Evolutionary conservation across 192 early-diverging fungal genomes (phyloP), one percentile per base, ranked within the genome.

Genomic region (Backusella tarrabulga): DNA sequence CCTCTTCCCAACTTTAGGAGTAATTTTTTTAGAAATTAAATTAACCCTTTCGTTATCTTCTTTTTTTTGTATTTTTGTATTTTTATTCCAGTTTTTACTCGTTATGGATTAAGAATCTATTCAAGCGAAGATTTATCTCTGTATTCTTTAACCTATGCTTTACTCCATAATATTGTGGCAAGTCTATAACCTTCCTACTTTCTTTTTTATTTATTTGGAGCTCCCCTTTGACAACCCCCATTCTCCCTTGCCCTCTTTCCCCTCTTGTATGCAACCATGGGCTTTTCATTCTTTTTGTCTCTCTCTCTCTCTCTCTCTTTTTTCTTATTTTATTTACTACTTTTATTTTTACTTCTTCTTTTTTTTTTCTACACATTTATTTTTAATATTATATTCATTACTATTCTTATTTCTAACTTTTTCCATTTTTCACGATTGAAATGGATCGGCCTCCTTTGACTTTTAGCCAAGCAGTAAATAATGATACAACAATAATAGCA

Each of bases 371-470:
- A 32, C 3, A 32, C 3, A 40, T 26, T 36, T 34, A 36, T 11
- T 19, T 35, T 32, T 36, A n/a, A 21, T 44, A 21, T 29, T 46
- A 32, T 44, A 44, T 44, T 5, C 6, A 68, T 68, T 42, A 50
- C 5, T 34, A 72, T 29, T 34, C 34, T 34, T 44, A n/a, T 42
- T 72, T 29, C 32, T 35, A 70, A n/a, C 11, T 36, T 34, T 38
- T 36, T 11, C 35, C 34, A 68, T 68, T 38, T 68, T 68, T 68
- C 15, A 19, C 3, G 19, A 68, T 12, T 14, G 56, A 63, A 14
- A 63, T 63, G 56, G 56, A 63, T 63, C 4, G 56, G 56, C 56
- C 56, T 63, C 56, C 56, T 63, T 63, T 63, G 56, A 63, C 56
- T 63, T 63, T 29, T 12, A 29, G 56, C 23, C 56, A 63, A 63